These are phyloP conservation scores for Spiraea crenata DNA, from an alignment of 331 rosid genomes.

Conservation along the genomic window DNA sequence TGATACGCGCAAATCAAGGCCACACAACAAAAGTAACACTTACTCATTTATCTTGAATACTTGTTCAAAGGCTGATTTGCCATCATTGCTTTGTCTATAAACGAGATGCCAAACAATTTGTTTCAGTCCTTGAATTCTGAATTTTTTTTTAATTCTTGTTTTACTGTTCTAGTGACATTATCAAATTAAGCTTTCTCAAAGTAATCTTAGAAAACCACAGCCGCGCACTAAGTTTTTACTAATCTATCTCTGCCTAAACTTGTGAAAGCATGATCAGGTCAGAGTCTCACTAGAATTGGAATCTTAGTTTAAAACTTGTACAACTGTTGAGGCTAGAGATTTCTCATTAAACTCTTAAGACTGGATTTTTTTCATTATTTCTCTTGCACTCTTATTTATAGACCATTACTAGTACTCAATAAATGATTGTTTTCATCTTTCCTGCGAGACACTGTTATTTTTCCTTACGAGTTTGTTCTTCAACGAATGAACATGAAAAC, in stretches of 20 bases:
- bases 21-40: slow-evolving; percentile 59
- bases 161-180: background rate
- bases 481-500: background rate
- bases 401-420: background rate
- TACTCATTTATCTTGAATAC: slow-evolving; percentile 2
- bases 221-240: background rate
- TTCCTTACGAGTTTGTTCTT: background rate
- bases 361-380: background rate
- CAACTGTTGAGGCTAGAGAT: background rate
- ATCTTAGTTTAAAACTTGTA: background rate
- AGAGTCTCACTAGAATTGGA: background rate
- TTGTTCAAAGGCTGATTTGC: background rate
- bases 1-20: slow-evolving; percentile 94
- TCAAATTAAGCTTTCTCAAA: background rate
- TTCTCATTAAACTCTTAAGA: background rate
- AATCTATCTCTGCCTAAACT: background rate
- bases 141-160: background rate
- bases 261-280: background rate
- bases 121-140: background rate
- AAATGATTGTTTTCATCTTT: background rate
- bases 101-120: background rate
- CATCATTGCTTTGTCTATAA: background rate
- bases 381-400: background rate
- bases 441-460: background rate
- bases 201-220: background rate